These are phyloP conservation scores for Ophiognomonia clavigignenti-juglandacearum DNA, from an alignment of 2,329 filamentous ascomycete species.

Conservation along the genomic window DNA sequence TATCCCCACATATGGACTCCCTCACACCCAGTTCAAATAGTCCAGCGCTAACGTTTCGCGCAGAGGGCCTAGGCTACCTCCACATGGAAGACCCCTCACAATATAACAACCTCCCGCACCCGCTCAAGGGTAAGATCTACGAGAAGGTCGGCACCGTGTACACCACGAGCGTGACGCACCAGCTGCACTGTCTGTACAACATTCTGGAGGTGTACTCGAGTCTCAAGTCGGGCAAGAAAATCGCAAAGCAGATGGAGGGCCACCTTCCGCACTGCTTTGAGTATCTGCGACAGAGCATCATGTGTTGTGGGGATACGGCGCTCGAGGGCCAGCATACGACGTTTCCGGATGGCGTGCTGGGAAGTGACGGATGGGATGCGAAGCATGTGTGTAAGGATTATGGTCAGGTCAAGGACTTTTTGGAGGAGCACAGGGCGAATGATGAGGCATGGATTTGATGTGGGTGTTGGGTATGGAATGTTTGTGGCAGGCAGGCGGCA, in stretches of 20 bases:
- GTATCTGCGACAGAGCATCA: conserved; percentile 29
- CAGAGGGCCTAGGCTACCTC: conserved; percentile 36
- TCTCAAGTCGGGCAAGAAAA: conserved; percentile 23
- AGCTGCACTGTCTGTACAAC: conserved; percentile 37
- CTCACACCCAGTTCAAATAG: not conserved
- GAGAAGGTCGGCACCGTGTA: conserved; percentile 31
- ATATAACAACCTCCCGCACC: conserved; percentile 32
- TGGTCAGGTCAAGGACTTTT: conserved; percentile 27
- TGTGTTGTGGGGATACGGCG: conserved; percentile 28
- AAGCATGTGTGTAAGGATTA: conserved; percentile 38
- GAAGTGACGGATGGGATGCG: conserved; percentile 39
- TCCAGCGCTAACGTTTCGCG: not conserved
- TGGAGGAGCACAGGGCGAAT: conserved; percentile 29
- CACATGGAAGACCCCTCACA: conserved; percentile 27
- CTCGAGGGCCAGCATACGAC: conserved; percentile 35
- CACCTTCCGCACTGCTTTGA: conserved; percentile 37
- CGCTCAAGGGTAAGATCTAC: conserved; percentile 27
- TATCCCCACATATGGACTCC: not conserved
- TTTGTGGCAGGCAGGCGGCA: not conserved
- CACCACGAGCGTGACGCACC: conserved; percentile 39
- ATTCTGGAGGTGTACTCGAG: conserved; percentile 33
- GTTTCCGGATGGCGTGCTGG: conserved; percentile 30
- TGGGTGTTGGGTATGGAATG: not conserved
- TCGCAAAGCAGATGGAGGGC: conserved; percentile 28
- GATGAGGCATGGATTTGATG: conserved; percentile 33